These are phyloP conservation scores for Cladosporium sp. DNA, from an alignment of 2,329 filamentous ascomycete genomes.

Conservation along the genomic window DNA sequence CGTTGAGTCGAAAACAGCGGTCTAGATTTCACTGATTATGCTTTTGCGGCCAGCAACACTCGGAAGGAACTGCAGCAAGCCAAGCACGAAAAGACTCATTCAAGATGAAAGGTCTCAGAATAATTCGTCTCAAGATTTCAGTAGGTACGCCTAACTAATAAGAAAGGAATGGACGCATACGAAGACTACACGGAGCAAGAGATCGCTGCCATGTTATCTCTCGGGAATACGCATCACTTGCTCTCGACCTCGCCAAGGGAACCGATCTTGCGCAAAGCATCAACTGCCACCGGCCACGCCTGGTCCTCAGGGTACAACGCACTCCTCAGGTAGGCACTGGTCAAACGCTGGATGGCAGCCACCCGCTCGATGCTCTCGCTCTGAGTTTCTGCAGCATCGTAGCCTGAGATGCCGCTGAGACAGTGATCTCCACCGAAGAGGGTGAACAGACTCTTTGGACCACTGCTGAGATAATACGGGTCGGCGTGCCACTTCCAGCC, in stretches of 20 bases:
- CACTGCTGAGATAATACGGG: background rate
- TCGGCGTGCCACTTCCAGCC: conserved; percentile 10
- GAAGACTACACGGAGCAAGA: too few relatives aligned
- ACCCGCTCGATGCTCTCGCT: background rate
- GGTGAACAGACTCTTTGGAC: conserved; percentile 2
- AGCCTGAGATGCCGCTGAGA: conserved; percentile 20
- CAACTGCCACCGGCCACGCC: background rate
- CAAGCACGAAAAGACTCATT: too few relatives aligned
- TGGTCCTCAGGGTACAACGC: background rate
- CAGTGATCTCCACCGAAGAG: conserved; percentile 20
- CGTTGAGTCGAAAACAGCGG: too few relatives aligned
- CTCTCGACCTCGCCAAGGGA: background rate
- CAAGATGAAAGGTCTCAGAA: too few relatives aligned
- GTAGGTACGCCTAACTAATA: too few relatives aligned
- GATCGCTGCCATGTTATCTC: too few relatives aligned
- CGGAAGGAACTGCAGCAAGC: too few relatives aligned
- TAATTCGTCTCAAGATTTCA: too few relatives aligned
- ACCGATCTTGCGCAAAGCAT: background rate
- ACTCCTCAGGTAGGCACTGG: background rate
- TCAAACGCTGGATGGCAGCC: background rate
- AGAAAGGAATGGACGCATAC: too few relatives aligned
- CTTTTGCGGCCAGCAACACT: too few relatives aligned
- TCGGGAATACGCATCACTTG: background rate
- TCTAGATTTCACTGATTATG: too few relatives aligned
- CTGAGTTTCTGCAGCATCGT: background rate